Evolutionary conservation across 129 eudicot species (phyloP), one percentile per base, ranked within the genome.

Genomic region (Calendula officinalis): DNA sequence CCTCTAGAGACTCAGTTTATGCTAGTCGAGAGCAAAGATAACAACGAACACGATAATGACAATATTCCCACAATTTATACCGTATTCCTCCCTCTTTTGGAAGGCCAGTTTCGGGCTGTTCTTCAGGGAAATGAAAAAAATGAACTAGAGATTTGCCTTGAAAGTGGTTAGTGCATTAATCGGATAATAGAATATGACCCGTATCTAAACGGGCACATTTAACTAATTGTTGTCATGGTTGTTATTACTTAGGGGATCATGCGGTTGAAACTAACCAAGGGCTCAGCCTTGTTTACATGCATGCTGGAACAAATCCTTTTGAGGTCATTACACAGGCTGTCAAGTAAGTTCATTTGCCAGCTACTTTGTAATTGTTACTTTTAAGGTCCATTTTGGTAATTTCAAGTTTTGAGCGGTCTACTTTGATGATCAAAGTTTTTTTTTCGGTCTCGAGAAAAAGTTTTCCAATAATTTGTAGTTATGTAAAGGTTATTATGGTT

Each of bases 1-100:
- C 97, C 98, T n/a, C 60, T 91, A 44, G 98, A 91, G 79, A 91
- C 98, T 16, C 98, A 91, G 22, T 91, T 91, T 70, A 78, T 91
- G 96, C 94, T 91, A 58, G 77, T 91, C 34, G 98, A 91, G 83
- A 76, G 86, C 77, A 84, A 82, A 62, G 94, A 82, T 35, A 77
- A 51, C 64, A 57, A 65, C 5, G 85, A 78, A 61, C 82, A 76
- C 33, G 78, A 81, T 41, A 41, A 64, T 34, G 90, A 85, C 38
- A 77, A 79, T 22, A 70, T 74, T 73, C 86, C 87, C 17, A 81
- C 80, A 41, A 80, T 87, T 47, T 91, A 91, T 46, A 82, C 96
- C 6, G 96, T 84, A 53, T 87, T 91, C 74, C 90, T 91, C 56
- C 98, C 98, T 32, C 85, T 91, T 66, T 74, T 87, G 61, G 96